Evolutionary conservation across 805 yeast species (phyloP).

Genomic region (Candida tallmaniae): DNA sequence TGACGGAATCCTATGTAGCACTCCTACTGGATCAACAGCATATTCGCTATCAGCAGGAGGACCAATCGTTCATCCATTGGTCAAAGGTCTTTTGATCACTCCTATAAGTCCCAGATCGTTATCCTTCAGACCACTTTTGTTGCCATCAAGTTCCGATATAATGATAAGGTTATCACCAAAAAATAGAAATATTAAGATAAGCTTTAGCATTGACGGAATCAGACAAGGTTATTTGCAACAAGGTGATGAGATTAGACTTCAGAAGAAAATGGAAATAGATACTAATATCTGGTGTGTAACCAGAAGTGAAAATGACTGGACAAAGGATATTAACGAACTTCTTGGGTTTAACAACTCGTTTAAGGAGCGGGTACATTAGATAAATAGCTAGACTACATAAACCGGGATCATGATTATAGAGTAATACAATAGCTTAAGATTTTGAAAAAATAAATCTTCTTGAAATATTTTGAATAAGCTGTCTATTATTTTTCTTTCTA

Average conservation of each 20-base stretch:
- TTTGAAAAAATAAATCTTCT: no score
- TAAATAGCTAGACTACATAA: neutral
- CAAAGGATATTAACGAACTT: constrained; percentile 79
- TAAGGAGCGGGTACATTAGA: constrained; percentile 23
- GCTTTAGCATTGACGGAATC: constrained; percentile 80
- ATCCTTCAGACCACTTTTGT: constrained; percentile 81
- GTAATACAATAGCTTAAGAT: no score
- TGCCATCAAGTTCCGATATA: constrained; percentile 76
- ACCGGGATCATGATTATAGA: no score
- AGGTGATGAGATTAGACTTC: constrained; percentile 76
- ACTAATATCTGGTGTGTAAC: constrained; percentile 88
- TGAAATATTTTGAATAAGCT: no score
- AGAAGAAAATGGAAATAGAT: constrained; percentile 13
- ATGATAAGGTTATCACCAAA: constrained; percentile 52
- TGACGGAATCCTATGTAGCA: constrained; percentile 79
- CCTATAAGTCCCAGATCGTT: constrained; percentile 91
- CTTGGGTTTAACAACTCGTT: constrained; percentile 87
- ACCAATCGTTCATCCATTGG: constrained; percentile 84
- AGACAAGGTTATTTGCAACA: constrained; percentile 62
- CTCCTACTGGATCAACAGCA: constrained; percentile 96
- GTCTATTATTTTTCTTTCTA: no score
- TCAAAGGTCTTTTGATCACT: constrained; percentile 74
- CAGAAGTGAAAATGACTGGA: constrained; percentile 84
- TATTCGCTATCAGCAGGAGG: constrained; percentile 90
- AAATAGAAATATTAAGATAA: constrained; percentile 36